These are phyloP conservation scores for Avena sativa DNA, from an alignment of 176 grass and related monocot species.

Conservation along the genomic window DNA sequence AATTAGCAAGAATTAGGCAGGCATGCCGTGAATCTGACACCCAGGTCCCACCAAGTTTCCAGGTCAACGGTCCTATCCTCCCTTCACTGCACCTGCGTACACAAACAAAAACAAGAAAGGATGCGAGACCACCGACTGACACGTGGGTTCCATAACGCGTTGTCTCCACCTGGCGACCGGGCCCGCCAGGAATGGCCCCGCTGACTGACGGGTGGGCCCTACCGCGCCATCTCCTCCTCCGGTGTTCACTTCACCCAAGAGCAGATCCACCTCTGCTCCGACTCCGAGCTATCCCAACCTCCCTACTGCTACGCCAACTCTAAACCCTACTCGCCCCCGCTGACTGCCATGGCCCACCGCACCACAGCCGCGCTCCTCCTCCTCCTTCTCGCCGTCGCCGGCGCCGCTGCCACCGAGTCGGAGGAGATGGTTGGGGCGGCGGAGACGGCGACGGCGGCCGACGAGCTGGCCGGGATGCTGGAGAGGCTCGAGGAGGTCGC, in stretches of 20 bases:
- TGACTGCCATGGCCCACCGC: constrained; percentile 56
- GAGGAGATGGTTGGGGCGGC: neutral
- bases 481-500: constrained; percentile 66
- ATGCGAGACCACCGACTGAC: neutral
- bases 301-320: neutral
- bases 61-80: neutral
- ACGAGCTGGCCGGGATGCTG: constrained; percentile 29
- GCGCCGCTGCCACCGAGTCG: neutral
- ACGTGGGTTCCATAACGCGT: neutral
- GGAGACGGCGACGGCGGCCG: constrained; percentile 3
- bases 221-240: neutral
- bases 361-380: constrained; percentile 48
- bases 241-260: constrained; percentile 17
- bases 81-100: neutral
- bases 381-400: constrained; percentile 12
- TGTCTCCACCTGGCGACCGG: neutral
- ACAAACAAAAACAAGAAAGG: neutral
- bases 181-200: neutral
- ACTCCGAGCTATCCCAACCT: neutral
- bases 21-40: neutral
- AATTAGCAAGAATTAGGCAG: no score
- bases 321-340: constrained; percentile 20
- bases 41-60: neutral
- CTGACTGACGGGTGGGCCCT: constrained; percentile 11
- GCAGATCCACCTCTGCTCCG: neutral